These are phyloP conservation scores for Talaromyces verruculosus DNA, from an alignment of 2,329 filamentous ascomycete genomes.

Conservation along the genomic window DNA sequence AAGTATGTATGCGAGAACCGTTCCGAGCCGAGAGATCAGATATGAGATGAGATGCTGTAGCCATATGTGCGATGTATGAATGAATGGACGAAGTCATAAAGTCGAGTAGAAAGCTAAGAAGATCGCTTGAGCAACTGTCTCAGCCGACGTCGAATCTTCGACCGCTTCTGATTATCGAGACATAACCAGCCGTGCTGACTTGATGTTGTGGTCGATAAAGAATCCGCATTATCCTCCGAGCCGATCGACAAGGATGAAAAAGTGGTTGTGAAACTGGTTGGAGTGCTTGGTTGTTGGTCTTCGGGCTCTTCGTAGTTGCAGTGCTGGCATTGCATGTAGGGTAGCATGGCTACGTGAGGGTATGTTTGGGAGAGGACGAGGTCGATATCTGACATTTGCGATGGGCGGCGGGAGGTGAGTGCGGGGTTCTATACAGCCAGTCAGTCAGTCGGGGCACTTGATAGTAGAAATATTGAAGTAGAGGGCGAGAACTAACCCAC, in stretches of 20 bases:
- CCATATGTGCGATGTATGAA: neutral
- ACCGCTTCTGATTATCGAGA: slow-evolving; percentile 7
- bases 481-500: slow-evolving; percentile 32
- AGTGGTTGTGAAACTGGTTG: slow-evolving; percentile 24
- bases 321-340: slow-evolving; percentile 32
- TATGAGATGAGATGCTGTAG: neutral
- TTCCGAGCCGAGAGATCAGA: neutral
- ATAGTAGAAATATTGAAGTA: neutral
- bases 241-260: neutral
- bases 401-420: slow-evolving; percentile 33
- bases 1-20: neutral
- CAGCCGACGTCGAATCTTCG: slow-evolving; percentile 18
- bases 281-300: slow-evolving; percentile 30
- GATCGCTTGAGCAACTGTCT: slow-evolving; percentile 10
- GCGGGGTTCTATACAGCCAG: slow-evolving; percentile 25
- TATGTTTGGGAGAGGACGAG: slow-evolving; percentile 33
- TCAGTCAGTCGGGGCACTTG: slow-evolving; percentile 10
- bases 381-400: slow-evolving; percentile 29
- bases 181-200: neutral
- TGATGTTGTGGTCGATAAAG: neutral
- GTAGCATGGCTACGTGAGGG: slow-evolving; percentile 39
- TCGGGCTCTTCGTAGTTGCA: slow-evolving; percentile 28
- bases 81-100: neutral
- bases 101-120: neutral
- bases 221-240: slow-evolving; percentile 5